Conservation (phyloP, 2,329 filamentous ascomycete genomes). For the Diaporthe destruens region DNA sequence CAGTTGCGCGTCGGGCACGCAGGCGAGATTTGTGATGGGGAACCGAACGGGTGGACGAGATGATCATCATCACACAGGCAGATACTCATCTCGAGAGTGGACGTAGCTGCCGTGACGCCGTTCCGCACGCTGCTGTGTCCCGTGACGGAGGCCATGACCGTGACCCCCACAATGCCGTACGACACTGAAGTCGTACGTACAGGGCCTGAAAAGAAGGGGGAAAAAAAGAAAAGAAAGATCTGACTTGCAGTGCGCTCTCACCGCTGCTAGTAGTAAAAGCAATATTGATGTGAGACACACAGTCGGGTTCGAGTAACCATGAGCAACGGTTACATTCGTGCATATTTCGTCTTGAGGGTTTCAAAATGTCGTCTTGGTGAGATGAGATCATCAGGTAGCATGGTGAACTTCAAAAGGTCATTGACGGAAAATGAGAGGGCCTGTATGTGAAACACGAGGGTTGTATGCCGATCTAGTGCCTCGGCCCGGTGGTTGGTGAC, state of each 20-base stretch:
- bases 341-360: conserved; percentile 14
- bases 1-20: conserved; percentile 32
- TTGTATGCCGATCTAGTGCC: conserved; percentile 25
- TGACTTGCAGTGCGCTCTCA: not conserved
- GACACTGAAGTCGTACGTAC: not conserved
- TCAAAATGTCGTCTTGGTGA: conserved; percentile 17
- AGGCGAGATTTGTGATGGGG: conserved; percentile 35
- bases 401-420: conserved; percentile 19
- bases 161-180: not conserved
- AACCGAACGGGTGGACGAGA: conserved; percentile 31
- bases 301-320: conserved; percentile 6
- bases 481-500: conserved; percentile 2
- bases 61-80: conserved; percentile 28
- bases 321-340: conserved; percentile 14
- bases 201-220: not conserved
- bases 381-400: conserved; percentile 21
- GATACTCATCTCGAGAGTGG: conserved; percentile 4
- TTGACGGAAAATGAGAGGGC: conserved; percentile 33
- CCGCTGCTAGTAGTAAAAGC: conserved; percentile 9
- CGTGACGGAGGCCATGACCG: not conserved
- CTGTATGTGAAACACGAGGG: conserved; percentile 35
- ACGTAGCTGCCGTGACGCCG: conserved; percentile 22
- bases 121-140: conserved; percentile 15
- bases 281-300: conserved; percentile 11
- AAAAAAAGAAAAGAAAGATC: not conserved